Conservation (phyloP, 2,329 filamentous ascomycete genomes). For the Phialophora verrucosa region DNA sequence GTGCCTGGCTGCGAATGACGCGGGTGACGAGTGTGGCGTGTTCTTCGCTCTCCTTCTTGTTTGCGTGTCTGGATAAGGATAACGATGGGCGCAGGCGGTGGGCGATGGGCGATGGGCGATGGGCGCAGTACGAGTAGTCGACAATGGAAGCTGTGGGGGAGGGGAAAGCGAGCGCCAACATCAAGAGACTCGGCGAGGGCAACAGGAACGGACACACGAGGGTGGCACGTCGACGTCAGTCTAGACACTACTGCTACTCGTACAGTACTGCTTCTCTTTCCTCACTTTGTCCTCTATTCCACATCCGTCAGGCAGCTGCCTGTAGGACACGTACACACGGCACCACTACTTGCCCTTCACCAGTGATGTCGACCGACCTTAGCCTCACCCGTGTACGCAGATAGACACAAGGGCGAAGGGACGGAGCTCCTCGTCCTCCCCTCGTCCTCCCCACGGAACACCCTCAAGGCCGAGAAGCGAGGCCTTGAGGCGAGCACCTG, state of each 20-base stretch:
- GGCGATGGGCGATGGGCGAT: not conserved
- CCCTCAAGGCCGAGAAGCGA: not conserved
- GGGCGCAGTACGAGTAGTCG: not conserved
- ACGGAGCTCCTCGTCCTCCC: not conserved
- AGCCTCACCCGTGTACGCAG: not conserved
- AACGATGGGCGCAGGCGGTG: slow-evolving; percentile 3
- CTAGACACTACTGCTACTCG: not conserved
- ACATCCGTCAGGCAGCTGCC: not conserved
- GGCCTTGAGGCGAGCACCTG: not conserved
- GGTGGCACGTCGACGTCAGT: slow-evolving; percentile 1
- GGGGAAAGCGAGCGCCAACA: slow-evolving; percentile 4
- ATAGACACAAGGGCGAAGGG: not conserved
- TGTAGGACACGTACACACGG: not conserved
- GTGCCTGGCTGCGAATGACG: not conserved
- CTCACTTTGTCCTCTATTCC: not conserved
- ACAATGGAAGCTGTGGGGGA: slow-evolving; percentile 5
- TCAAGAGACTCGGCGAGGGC: not conserved
- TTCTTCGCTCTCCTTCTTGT: not conserved
- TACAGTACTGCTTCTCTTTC: not conserved
- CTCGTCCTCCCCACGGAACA: slow-evolving; percentile 8
- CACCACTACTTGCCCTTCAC: not conserved
- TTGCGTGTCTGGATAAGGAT: slow-evolving; percentile 9
- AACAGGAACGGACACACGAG: not conserved
- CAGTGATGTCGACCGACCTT: not conserved
- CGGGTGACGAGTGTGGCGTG: not conserved